Evolutionary conservation across 2,329 filamentous ascomycete species (phyloP).

Genomic region (Monilinia fructicola): DNA sequence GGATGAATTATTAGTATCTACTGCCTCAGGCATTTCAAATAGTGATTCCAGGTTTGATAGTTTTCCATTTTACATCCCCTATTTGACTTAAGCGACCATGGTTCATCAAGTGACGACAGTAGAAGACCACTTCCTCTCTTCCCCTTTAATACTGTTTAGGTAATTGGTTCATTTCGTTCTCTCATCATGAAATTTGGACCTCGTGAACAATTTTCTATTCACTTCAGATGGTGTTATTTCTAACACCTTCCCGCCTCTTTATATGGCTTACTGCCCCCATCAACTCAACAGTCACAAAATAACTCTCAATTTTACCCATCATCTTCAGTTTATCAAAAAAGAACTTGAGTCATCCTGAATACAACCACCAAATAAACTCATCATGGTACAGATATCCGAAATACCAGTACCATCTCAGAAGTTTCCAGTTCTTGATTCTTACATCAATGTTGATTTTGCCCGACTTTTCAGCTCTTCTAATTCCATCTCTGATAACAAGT

Average conservation of each 20-base stretch:
- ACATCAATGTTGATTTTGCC: conserved; percentile 16
- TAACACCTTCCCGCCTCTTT: not conserved
- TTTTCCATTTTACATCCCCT: conserved; percentile 1
- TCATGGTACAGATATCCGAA: not conserved
- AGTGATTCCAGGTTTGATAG: not conserved
- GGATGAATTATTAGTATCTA: not conserved
- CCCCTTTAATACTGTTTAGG: not conserved
- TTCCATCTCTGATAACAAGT: not conserved
- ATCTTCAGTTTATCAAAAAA: not conserved
- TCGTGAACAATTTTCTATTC: not conserved
- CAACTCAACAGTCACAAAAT: not conserved
- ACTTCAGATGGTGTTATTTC: not conserved
- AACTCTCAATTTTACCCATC: not conserved
- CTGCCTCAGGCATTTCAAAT: not conserved
- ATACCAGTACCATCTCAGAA: not conserved
- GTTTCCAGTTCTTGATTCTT: conserved; percentile 17
- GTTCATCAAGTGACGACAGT: not conserved
- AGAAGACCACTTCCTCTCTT: not conserved
- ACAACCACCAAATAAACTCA: not conserved
- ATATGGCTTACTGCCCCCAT: no score
- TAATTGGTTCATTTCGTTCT: not conserved
- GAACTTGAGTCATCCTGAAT: not conserved
- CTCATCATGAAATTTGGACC: no score
- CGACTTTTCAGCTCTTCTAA: conserved; percentile 8
- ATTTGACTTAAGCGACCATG: conserved; percentile 2